These are phyloP conservation scores for Trichomonascaceae sp. DNA, from an alignment of 1,139 yeast species.

Conservation along the genomic window DNA sequence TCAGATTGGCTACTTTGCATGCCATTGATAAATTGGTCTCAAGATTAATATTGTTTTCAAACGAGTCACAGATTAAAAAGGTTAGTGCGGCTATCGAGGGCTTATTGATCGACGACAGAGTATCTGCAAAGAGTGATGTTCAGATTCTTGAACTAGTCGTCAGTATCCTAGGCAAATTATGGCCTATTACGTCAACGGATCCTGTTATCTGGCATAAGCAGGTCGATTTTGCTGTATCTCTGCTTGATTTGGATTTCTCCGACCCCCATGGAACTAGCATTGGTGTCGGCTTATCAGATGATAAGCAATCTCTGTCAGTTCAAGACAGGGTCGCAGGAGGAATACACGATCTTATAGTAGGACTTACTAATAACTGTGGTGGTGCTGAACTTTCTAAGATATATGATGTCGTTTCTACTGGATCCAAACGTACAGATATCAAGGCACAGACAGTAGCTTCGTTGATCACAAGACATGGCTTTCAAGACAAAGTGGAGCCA, in stretches of 20 bases:
- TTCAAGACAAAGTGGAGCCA: not conserved
- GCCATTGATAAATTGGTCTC: slow-evolving; percentile 16
- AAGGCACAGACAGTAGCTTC: slow-evolving; percentile 15
- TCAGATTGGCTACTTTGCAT: slow-evolving; percentile 25
- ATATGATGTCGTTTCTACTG: not conserved
- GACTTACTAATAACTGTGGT: not conserved
- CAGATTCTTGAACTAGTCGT: slow-evolving; percentile 4
- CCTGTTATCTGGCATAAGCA: not conserved
- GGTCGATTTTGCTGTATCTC: not conserved
- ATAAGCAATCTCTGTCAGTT: not conserved
- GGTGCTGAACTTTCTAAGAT: not conserved
- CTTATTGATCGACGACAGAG: not conserved
- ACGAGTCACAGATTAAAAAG: not conserved
- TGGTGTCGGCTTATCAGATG: not conserved
- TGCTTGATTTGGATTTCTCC: slow-evolving; percentile 2
- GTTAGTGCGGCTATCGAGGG: not conserved
- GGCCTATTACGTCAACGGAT: not conserved
- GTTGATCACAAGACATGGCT: slow-evolving; percentile 10
- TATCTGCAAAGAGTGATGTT: not conserved
- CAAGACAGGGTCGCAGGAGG: slow-evolving; percentile 1
- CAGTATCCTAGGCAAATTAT: not conserved
- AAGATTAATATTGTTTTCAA: not conserved
- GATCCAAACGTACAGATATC: slow-evolving; percentile 7
- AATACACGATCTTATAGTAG: not conserved
- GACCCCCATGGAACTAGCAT: not conserved